These are phyloP conservation scores for Henckelia pumila DNA, from an alignment of 257 asterid genomes.

Conservation along the genomic window DNA sequence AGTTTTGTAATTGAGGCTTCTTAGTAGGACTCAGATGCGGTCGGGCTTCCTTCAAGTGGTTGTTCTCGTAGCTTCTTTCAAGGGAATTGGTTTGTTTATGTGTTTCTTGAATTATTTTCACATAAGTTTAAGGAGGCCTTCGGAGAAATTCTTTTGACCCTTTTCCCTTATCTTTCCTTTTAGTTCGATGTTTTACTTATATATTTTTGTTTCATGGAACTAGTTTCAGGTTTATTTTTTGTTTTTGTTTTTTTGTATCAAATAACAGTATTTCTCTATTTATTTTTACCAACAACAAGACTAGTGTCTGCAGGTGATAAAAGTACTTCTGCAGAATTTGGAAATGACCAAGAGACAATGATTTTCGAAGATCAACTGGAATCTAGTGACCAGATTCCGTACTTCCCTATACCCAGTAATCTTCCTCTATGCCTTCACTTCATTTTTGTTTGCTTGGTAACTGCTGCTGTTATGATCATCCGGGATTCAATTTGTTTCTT, in stretches of 20 bases:
- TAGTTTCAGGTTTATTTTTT: background rate
- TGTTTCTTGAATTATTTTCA: background rate
- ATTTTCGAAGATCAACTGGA: slow-evolving; percentile 20
- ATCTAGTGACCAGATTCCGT: slow-evolving; percentile 28
- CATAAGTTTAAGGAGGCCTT: background rate
- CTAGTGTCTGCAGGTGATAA: slow-evolving; percentile 52
- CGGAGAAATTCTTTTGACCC: background rate
- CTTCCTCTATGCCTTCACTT: slow-evolving; percentile 15
- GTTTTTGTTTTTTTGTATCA: background rate
- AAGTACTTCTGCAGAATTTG: slow-evolving; percentile 42
- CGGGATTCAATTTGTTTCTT: slow-evolving; percentile 20
- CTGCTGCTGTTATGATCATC: slow-evolving; percentile 14
- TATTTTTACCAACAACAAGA: background rate
- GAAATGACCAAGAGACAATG: slow-evolving; percentile 35
- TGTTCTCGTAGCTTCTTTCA: background rate
- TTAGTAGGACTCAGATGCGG: background rate
- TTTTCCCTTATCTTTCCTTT: background rate
- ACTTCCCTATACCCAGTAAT: slow-evolving; percentile 48
- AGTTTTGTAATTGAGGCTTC: background rate
- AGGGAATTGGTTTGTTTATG: background rate
- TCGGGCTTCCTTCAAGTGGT: background rate
- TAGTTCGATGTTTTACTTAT: background rate
- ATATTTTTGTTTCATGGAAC: background rate
- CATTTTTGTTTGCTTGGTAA: slow-evolving; percentile 10
- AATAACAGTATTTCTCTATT: background rate